Evolutionary conservation across 2,329 filamentous ascomycete species (phyloP).

Genomic region (Nakataea oryzae): DNA sequence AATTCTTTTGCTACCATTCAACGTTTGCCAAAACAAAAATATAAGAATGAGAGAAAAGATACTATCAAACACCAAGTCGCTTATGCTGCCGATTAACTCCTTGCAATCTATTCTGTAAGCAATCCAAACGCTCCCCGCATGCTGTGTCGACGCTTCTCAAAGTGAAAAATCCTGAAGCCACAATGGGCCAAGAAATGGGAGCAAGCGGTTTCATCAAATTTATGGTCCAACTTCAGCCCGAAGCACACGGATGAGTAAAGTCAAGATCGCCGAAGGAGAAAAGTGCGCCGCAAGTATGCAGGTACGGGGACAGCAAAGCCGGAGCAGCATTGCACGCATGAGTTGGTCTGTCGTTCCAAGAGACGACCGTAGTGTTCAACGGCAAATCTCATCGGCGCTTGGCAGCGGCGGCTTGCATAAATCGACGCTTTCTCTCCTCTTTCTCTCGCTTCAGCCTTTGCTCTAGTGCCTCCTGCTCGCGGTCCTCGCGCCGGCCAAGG

Average conservation of each 20-base stretch:
- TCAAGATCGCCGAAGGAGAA: neutral
- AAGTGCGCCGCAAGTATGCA: neutral
- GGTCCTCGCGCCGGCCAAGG: constrained; percentile 57
- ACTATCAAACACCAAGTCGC: neutral
- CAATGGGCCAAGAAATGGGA: neutral
- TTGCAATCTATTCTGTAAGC: neutral
- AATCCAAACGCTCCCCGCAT: neutral
- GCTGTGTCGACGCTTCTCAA: neutral
- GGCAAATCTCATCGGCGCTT: neutral
- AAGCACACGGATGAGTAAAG: neutral
- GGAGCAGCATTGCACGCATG: neutral
- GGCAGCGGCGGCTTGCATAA: neutral
- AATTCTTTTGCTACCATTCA: too few relatives aligned
- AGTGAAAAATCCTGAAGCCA: neutral
- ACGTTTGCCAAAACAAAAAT: neutral
- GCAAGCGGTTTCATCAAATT: too few relatives aligned
- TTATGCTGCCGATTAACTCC: constrained; percentile 2
- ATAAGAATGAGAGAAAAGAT: too few relatives aligned
- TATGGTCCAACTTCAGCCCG: neutral
- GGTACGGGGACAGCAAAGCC: neutral
- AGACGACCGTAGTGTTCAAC: neutral
- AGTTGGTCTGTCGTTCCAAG: neutral
- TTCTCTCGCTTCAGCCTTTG: constrained; percentile 51
- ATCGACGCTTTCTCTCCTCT: constrained; percentile 36
- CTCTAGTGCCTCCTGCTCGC: constrained; percentile 52